These are phyloP conservation scores for Solanum phureja DNA, from an alignment of 257 asterid species.

Conservation along the genomic window DNA sequence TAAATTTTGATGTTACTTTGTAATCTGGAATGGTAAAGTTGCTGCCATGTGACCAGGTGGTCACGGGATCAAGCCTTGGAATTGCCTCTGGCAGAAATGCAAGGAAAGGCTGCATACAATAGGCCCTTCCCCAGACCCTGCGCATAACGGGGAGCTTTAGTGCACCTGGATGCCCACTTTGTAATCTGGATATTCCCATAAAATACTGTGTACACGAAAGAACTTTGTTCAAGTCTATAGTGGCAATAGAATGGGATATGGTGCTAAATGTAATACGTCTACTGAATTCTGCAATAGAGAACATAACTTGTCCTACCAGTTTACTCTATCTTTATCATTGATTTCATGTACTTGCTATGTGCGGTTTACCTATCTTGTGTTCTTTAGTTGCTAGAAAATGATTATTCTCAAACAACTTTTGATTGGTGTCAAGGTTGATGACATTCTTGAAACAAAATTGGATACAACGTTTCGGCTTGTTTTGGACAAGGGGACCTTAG, in stretches of 20 bases:
- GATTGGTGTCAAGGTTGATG: slow-evolving; percentile 63
- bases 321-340: background rate
- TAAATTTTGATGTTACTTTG: background rate
- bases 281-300: background rate
- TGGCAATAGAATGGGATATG: background rate
- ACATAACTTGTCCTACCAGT: background rate
- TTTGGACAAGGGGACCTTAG: slow-evolving; percentile 89
- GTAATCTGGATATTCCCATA: background rate
- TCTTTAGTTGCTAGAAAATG: background rate
- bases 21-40: background rate
- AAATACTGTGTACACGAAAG: background rate
- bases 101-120: too few relatives aligned
- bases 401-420: background rate
- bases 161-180: background rate
- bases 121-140: too few relatives aligned
- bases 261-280: background rate
- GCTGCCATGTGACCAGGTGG: too few relatives aligned
- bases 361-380: background rate
- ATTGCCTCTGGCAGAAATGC: too few relatives aligned
- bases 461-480: slow-evolving; percentile 79
- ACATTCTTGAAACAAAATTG: slow-evolving; percentile 80
- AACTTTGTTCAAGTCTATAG: background rate
- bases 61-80: too few relatives aligned
- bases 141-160: too few relatives aligned
- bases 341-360: background rate